Conservation (phyloP, 345 rosid species). For the Angophora floribunda region DNA sequence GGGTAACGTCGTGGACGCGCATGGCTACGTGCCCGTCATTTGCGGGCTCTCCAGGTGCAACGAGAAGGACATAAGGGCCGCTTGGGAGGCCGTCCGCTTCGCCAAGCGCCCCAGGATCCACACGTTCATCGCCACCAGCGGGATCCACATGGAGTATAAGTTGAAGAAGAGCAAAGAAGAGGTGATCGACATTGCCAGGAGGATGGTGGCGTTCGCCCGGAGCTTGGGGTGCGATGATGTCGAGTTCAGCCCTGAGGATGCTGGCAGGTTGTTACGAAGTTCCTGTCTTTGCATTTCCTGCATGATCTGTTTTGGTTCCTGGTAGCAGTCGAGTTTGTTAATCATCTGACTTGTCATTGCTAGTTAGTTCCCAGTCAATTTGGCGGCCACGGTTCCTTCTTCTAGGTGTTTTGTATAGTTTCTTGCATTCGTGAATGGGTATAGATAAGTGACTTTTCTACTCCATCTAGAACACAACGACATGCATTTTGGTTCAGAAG, state of each 20-base stretch:
- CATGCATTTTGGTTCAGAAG: background rate
- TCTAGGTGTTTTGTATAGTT: background rate
- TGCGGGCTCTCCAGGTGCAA: constrained; percentile 91
- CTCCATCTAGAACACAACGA: background rate
- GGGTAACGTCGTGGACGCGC: constrained; percentile 53
- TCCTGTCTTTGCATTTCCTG: background rate
- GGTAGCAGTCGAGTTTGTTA: background rate
- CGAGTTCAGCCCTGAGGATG: constrained; percentile 96
- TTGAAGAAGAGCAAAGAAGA: constrained; percentile 62
- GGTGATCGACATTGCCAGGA: constrained; percentile 69
- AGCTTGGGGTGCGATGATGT: constrained; percentile 89
- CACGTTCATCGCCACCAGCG: constrained; percentile 82
- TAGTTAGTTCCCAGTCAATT: background rate
- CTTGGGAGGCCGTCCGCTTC: constrained; percentile 87
- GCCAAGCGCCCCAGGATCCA: constrained; percentile 85
- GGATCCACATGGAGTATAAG: constrained; percentile 75
- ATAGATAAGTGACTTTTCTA: background rate
- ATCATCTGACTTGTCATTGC: background rate
- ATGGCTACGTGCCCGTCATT: constrained; percentile 81
- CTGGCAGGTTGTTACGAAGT: constrained; percentile 48
- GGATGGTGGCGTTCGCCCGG: constrained; percentile 63
- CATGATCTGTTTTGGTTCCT: background rate
- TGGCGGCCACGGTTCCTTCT: background rate
- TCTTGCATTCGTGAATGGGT: background rate
- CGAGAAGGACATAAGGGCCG: constrained; percentile 59